Evolutionary conservation across 2,329 filamentous ascomycete species (phyloP).

Genomic region (Paecilomyces niveus): DNA sequence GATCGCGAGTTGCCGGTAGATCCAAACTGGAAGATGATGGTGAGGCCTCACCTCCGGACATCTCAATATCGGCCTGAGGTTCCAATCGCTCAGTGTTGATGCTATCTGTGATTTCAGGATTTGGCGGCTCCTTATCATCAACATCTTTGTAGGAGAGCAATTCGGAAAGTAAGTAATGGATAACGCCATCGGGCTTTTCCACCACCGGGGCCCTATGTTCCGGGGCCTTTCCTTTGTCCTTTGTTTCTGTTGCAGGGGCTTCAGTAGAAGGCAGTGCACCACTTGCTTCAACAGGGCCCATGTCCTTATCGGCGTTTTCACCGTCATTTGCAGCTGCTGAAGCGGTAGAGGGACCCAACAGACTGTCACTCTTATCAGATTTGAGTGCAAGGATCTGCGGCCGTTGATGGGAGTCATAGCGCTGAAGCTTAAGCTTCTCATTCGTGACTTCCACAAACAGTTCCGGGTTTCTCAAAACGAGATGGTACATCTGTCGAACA

Average conservation of each 20-base stretch:
- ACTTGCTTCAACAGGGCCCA: slow-evolving; percentile 16
- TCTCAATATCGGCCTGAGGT: slow-evolving; percentile 42
- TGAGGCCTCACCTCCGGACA: slow-evolving; percentile 36
- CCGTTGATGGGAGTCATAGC: slow-evolving; percentile 52
- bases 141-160: slow-evolving; percentile 87
- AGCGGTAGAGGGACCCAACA: slow-evolving; percentile 10
- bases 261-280: slow-evolving; percentile 2
- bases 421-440: slow-evolving; percentile 68
- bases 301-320: slow-evolving; percentile 24
- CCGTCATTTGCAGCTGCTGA: slow-evolving; percentile 15
- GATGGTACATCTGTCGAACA: slow-evolving; percentile 67
- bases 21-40: slow-evolving; percentile 26
- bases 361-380: slow-evolving; percentile 32
- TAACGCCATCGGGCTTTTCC: slow-evolving; percentile 88
- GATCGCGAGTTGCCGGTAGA: slow-evolving; percentile 26
- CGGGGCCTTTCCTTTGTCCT: slow-evolving; percentile 46
- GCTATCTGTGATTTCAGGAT: slow-evolving; percentile 18
- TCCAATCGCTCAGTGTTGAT: slow-evolving; percentile 25
- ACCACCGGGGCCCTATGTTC: slow-evolving; percentile 78
- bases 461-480: slow-evolving; percentile 73
- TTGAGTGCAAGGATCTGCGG: slow-evolving; percentile 50
- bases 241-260: slow-evolving; percentile 13
- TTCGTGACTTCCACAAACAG: slow-evolving; percentile 83
- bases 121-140: slow-evolving; percentile 65
- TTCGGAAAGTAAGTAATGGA: slow-evolving; percentile 91